Evolutionary conservation across 345 rosid species (phyloP).

Genomic region (Adansonia digitata): DNA sequence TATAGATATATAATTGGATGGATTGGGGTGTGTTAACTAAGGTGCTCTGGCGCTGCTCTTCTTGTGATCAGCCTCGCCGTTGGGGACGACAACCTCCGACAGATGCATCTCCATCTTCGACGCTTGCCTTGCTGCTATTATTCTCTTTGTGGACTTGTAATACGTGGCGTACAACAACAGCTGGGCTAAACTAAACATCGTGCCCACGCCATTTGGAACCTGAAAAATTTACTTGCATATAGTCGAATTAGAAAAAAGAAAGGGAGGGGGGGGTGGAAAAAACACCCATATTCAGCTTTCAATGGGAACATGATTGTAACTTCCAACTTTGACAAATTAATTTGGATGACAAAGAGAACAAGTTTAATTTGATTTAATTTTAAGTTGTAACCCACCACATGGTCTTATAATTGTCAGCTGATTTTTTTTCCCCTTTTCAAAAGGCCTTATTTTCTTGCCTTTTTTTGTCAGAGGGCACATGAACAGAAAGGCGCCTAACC

Average conservation of each 20-base stretch:
- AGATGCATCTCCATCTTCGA: slow-evolving; percentile 25
- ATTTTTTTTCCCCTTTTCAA: not conserved
- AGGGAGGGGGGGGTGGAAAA: too few species aligned
- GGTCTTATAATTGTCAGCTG: not conserved
- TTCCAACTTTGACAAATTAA: not conserved
- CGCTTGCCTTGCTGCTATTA: slow-evolving; percentile 40
- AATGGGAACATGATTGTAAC: not conserved
- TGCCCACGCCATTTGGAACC: slow-evolving; percentile 78
- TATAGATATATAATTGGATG: not conserved
- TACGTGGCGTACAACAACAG: slow-evolving; percentile 50
- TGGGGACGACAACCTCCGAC: slow-evolving; percentile 27
- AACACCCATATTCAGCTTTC: not conserved
- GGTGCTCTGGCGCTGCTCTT: not conserved
- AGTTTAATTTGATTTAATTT: too few species aligned
- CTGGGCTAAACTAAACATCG: slow-evolving; percentile 51
- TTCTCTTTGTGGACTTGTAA: slow-evolving; percentile 55
- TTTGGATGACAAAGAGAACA: not conserved
- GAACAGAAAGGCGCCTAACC: not conserved
- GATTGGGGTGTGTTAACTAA: not conserved
- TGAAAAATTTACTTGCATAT: slow-evolving; percentile 14
- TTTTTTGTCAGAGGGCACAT: not conserved
- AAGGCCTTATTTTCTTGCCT: not conserved
- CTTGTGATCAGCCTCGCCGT: not conserved
- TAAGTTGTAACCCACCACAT: not conserved
- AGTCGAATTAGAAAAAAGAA: not conserved